Base-by-base conservation (phyloP, 208 protist genomes). In the Leishmania guyanensis region DNA sequence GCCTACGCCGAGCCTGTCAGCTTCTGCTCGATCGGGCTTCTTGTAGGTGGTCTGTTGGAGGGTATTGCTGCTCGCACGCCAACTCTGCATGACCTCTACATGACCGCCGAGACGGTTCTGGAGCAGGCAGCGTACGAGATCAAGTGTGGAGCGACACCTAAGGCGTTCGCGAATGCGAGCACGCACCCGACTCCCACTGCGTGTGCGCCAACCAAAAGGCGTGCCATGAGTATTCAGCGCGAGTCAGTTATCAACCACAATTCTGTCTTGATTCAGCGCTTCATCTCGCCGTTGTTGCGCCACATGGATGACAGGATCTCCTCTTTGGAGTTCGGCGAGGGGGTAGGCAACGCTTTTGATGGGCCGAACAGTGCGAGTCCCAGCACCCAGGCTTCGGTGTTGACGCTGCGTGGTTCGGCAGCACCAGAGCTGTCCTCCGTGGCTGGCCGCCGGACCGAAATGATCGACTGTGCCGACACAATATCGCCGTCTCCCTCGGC, bases 141-240 rank as follows among this genome's bases (percentile, higher is more conserved):
- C 5, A 74, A 79, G 29, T 86, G 79, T 64, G 54, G 79, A 22
- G 72, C 62, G 3, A 29, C 75, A 33, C 83, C 79, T 22, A 70
- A 78, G 46, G 77, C 64, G 74, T 93, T 93, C 64, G 81, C 65
- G 17, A 86, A 86, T 39, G 81, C 78, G 43, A 83, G 68, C 6
- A 76, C 72, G 36, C 86, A 86, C 36, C 89, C 89, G 39, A 78
- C 69, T 51, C 48, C 81, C 5, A 75, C 87, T 8, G 68, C 75
- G 50, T 91, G 86, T 73, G 75, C 78, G 2, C 79, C 82, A 12
- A 56, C 71, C 0, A 84, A 83, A 75, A 78, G 75, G 58, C 88
- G 88, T 22, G 85, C 81, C 22, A 86, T 91, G 53, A 91, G 88
- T 75, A 91, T 91, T 39, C 88, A 89, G 81, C 86, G 83, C 2